These are phyloP conservation scores for Psidium guajava DNA, from an alignment of 345 rosid genomes.

Conservation along the genomic window DNA sequence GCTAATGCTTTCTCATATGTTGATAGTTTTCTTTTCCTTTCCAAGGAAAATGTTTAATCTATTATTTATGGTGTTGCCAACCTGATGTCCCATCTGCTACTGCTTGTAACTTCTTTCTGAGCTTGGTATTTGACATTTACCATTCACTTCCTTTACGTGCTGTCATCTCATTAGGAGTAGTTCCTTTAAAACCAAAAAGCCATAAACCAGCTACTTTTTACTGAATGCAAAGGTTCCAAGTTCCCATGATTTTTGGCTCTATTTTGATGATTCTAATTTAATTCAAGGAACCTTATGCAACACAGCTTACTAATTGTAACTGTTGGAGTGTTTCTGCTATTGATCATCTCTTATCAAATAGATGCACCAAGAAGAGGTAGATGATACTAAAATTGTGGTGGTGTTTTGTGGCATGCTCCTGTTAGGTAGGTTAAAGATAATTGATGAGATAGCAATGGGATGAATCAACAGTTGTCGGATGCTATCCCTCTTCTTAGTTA, in stretches of 20 bases:
- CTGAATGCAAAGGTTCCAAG: background rate
- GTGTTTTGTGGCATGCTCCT: fast-evolving
- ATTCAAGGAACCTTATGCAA: fast-evolving
- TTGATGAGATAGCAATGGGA: background rate
- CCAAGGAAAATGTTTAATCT: fast-evolving
- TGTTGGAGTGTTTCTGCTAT: background rate
- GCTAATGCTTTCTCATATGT: background rate
- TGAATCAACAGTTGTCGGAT: background rate
- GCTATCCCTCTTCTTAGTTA: background rate
- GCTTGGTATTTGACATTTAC: background rate
- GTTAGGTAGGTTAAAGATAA: background rate
- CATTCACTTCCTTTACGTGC: background rate
- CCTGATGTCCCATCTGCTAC: background rate
- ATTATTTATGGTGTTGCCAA: background rate
- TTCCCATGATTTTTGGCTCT: background rate
- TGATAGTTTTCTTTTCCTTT: background rate
- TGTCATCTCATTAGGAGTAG: background rate
- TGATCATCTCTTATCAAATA: background rate
- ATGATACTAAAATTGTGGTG: background rate
- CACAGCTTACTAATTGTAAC: background rate
- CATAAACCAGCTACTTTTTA: background rate
- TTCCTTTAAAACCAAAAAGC: background rate
- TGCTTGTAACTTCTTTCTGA: background rate
- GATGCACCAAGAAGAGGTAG: background rate
- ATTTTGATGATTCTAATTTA: background rate